These are phyloP conservation scores for Candida orba DNA, from an alignment of 805 yeast genomes.

Conservation along the genomic window DNA sequence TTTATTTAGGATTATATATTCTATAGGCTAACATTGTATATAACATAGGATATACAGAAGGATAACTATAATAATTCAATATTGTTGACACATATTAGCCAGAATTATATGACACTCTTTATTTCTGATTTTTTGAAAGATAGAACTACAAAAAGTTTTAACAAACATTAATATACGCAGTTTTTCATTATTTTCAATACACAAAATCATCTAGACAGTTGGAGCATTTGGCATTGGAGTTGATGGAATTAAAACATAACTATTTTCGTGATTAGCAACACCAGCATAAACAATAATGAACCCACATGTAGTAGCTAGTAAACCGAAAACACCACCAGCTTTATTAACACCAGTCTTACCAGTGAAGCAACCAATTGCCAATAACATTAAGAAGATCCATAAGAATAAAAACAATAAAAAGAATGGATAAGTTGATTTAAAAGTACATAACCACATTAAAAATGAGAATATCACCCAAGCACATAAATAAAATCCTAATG, in stretches of 20 bases:
- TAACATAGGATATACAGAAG: too few species aligned
- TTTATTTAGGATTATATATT: too few species aligned
- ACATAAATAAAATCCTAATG: slow-evolving; percentile 48
- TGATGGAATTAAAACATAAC: slow-evolving; percentile 48
- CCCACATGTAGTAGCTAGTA: slow-evolving; percentile 47
- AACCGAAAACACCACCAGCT: slow-evolving; percentile 61
- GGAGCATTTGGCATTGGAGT: slow-evolving; percentile 44
- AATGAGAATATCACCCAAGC: slow-evolving; percentile 65
- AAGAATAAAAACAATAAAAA: slow-evolving; percentile 46
- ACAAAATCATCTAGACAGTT: slow-evolving; percentile 19
- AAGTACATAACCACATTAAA: slow-evolving; percentile 47
- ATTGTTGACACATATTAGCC: too few species aligned
- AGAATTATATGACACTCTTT: too few species aligned
- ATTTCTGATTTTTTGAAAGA: too few species aligned
- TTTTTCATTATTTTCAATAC: background rate
- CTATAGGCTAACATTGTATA: too few species aligned
- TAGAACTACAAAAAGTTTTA: too few species aligned
- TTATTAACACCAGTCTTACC: slow-evolving; percentile 33
- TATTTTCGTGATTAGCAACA: slow-evolving; percentile 49
- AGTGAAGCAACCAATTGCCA: slow-evolving; percentile 46
- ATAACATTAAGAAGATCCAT: slow-evolving; percentile 45
- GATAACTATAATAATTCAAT: too few species aligned
- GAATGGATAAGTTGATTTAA: slow-evolving; percentile 54
- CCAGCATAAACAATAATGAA: slow-evolving; percentile 63
- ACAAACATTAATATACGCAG: too few species aligned